Evolutionary conservation across 257 asterid genomes (phyloP), one percentile per base, ranked within the genome.

Genomic region (Thymus quinquecostatus): DNA sequence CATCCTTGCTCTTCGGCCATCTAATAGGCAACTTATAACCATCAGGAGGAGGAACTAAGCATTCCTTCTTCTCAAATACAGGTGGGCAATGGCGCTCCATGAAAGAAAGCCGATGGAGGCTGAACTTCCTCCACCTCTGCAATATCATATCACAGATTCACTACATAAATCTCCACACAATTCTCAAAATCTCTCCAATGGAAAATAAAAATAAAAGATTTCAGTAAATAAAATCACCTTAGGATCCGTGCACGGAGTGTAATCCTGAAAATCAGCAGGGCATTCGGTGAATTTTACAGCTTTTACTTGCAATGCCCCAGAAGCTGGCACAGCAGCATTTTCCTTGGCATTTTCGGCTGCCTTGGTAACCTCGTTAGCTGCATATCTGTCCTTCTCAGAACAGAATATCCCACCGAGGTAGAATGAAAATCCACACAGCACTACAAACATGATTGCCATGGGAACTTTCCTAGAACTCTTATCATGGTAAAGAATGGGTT

Each of bases 241-340:
- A 11, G 99, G 99, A 88, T 95, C 99, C n/a, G 99, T 95, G 90
- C 99, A 95, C 8, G 99, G 99, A 0, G 99, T 92, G 83, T 88
- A 95, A 77, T 87, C 99, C 77, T 92, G 99, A 67, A 68, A 77
- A 64, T 88, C 94, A 7, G 92, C 79, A 70, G 89, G 74, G 77
- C 99, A 95, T 56, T 86, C 92, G 4, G 94, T 75, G 76, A 95
- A 92, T 60, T 82, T 79, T 48, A 72, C 78, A 49, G 90, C 81
- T 77, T 82, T 88, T 21, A 82, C 69, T 70, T 88, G 96, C 65
- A 88, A 84, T 78, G 96, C 59, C 44, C 77, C 77, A 29, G 77
- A 34, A 4, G 77, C 72, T 75, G 96, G 61, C 38, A 74, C 73
- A 28, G 78, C 49, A 5, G 78, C 74, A 41, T 76, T 78, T 43